A percentile compares a stretch with the other conserved stretches of the same genome.
These are phyloP conservation scores for Talaromyces funiculosus DNA, from an alignment of 2,329 filamentous ascomycete species.

Conservation along the genomic window DNA sequence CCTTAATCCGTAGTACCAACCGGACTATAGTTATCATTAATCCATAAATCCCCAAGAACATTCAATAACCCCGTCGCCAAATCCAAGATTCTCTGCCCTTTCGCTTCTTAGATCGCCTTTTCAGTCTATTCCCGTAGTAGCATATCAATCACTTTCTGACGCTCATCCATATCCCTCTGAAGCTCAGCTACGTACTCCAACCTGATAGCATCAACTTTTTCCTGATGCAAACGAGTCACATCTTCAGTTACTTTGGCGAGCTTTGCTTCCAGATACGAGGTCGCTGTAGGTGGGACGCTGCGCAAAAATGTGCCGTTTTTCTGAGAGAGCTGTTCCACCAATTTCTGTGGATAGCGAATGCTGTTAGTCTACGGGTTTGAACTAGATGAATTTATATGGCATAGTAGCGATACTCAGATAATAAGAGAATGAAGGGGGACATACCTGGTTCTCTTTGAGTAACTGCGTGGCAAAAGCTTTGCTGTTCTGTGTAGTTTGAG, in stretches of 20 bases:
- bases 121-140: no score
- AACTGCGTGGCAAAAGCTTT: background rate
- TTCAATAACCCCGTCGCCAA: no score
- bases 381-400: background rate
- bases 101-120: no score
- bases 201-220: conserved; percentile 7
- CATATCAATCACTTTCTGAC: conserved; percentile 12
- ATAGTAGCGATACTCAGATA: no score
- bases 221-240: background rate
- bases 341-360: background rate
- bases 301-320: background rate
- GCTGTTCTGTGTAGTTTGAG: background rate
- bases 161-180: conserved; percentile 8
- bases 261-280: background rate
- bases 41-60: no score
- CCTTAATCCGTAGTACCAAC: no score
- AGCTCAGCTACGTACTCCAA: conserved; percentile 7
- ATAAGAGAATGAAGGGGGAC: background rate
- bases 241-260: background rate
- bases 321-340: background rate
- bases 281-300: background rate
- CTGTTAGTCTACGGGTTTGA: background rate
- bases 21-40: no score
- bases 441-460: background rate
- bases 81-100: no score